Base-by-base conservation (phyloP, 2,329 filamentous ascomycete genomes). In the Talaromyces marneffei region DNA sequence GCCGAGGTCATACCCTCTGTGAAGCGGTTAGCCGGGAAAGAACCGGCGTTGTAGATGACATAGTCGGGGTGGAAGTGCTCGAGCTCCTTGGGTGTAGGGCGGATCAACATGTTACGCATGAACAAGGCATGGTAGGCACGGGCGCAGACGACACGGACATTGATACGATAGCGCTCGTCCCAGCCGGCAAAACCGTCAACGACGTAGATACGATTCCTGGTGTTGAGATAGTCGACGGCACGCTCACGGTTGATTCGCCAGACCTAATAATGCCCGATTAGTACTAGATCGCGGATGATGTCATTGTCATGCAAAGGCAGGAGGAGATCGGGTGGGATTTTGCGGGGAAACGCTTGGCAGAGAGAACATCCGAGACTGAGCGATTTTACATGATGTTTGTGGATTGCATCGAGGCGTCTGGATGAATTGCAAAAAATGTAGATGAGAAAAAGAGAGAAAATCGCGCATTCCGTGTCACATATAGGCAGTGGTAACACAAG, bases 101-200 rank as follows among this genome's bases (percentile, higher is more conserved):
- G 90, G 83, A 99, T 99, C 75, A 99, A 89, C 94, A 99, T 99
- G 85, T 99, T 99, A 75, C 92, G 91, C 94, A 99, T 99, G 87
- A 99, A 99, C 67, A 99, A 87, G 65, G 94, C 94, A 85, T 99
- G 94, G 85, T 99, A 99, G 79, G 94, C 94, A 76, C 94, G 92
- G 68, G 94, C 94, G 82, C 94, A 99, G 75, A 99, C 92, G 67
- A 99, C 93, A 74, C 94, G 92, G 71, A 99, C 94, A 72, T 88
- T 90, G 81, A 99, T 97, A 69, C 92, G 86, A 84, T 99, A 99
- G 78, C 94, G 92, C 83, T 95, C 89, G 72, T 99, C 94, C 94
- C 94, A 99, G 77, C 94, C 94, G 68, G 94, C 94, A 76, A 88
- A 99, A 67, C 94, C 94, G 77, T 99, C 94, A 68, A 99, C 85